Percentiles rank a stretch among this genome's conserved stretches.
These are phyloP conservation scores for Talaromyces liani DNA, from an alignment of 495 filamentous ascomycete genomes.

Conservation along the genomic window DNA sequence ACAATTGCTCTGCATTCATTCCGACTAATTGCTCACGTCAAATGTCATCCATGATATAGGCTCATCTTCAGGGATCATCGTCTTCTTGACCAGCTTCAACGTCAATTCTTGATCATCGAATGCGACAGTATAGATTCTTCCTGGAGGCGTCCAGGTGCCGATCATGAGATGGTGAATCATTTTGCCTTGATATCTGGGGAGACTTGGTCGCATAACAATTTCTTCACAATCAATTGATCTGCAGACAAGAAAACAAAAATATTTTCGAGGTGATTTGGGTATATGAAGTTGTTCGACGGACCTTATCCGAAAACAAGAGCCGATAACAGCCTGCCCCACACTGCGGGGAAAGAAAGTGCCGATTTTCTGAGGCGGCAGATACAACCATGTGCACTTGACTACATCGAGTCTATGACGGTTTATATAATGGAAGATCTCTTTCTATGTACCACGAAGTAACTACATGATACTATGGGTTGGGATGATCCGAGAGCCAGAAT, in stretches of 20 bases:
- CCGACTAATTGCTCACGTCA: slow-evolving; percentile 56
- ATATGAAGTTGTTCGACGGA: not conserved
- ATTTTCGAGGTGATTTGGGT: not conserved
- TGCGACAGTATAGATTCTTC: slow-evolving; percentile 75
- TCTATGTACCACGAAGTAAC: not conserved
- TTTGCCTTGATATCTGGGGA: slow-evolving; percentile 18
- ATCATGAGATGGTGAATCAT: slow-evolving; percentile 79
- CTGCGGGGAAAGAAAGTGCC: slow-evolving; percentile 4
- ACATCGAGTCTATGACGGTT: not conserved
- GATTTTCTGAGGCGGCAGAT: not conserved
- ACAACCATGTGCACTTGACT: not conserved
- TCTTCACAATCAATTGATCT: not conserved
- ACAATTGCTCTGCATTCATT: no score
- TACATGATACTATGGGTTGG: no score
- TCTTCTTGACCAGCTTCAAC: slow-evolving; percentile 66
- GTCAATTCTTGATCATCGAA: slow-evolving; percentile 73
- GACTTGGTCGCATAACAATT: not conserved
- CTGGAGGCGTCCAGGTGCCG: slow-evolving; percentile 77
- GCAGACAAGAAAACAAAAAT: not conserved
- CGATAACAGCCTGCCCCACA: slow-evolving; percentile 3
- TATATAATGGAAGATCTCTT: not conserved
- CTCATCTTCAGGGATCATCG: slow-evolving; percentile 69
- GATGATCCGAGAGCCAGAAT: no score
- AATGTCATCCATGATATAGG: slow-evolving; percentile 90
- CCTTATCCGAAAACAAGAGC: slow-evolving; percentile 7